Conservation (phyloP, 441 rosid species). For the Erodium trifolium region DNA sequence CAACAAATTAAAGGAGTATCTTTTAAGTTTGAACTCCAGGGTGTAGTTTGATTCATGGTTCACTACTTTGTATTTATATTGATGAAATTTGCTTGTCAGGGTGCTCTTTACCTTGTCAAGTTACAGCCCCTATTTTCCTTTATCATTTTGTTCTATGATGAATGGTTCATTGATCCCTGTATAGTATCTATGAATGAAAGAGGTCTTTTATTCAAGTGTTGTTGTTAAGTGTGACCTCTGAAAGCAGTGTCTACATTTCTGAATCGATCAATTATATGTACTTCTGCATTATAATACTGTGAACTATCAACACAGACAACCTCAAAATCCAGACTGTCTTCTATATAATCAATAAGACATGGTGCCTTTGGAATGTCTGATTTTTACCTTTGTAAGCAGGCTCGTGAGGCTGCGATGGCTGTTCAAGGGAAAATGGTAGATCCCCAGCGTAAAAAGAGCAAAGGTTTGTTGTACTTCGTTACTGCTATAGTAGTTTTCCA, state of each 20-base stretch:
- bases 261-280: background rate
- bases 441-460: conserved; percentile 88
- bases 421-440: conserved; percentile 89
- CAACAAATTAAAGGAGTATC: background rate
- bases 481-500: background rate
- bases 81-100: background rate
- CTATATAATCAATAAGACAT: background rate
- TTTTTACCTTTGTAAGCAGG: conserved; percentile 37
- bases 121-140: background rate
- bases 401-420: conserved; percentile 90
- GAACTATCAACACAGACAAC: background rate
- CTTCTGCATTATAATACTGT: background rate
- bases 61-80: background rate
- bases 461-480: conserved; percentile 44
- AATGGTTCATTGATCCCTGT: background rate
- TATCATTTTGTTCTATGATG: background rate
- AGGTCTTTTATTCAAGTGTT: background rate
- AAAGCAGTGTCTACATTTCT: background rate
- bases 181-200: background rate
- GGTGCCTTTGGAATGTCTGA: background rate
- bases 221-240: background rate
- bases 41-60: background rate
- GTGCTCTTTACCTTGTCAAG: background rate
- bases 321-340: background rate
- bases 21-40: background rate